These are phyloP conservation scores for Alternaria arbusti DNA, from an alignment of 2,329 filamentous ascomycete species.

Conservation along the genomic window DNA sequence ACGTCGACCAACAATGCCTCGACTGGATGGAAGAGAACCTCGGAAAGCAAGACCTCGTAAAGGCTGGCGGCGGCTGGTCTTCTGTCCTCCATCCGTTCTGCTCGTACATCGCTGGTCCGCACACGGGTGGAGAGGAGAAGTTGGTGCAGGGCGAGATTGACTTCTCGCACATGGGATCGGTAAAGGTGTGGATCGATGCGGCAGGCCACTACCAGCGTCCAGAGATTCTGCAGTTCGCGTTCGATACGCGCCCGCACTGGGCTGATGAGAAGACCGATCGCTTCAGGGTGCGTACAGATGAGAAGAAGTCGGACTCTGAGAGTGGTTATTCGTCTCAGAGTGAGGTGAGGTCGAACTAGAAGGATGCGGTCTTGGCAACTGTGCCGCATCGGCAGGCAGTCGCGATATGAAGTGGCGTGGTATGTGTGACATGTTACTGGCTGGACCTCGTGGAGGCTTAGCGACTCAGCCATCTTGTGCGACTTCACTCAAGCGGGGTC, in stretches of 20 bases:
- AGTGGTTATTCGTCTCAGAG: background rate
- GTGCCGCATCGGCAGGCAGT: background rate
- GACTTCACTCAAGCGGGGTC: background rate
- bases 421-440: background rate
- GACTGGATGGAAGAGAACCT: slow-evolving; percentile 50
- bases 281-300: slow-evolving; percentile 21
- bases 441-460: background rate
- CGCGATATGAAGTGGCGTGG: background rate
- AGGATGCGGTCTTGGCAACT: background rate
- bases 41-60: slow-evolving; percentile 42
- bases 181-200: slow-evolving; percentile 50
- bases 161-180: slow-evolving; percentile 37
- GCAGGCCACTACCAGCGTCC: slow-evolving; percentile 46
- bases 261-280: slow-evolving; percentile 38
- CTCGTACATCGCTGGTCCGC: slow-evolving; percentile 43
- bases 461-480: background rate
- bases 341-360: background rate
- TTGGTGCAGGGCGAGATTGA: slow-evolving; percentile 46
- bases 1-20: slow-evolving; percentile 52
- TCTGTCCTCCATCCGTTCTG: slow-evolving; percentile 47
- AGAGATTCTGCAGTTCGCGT: slow-evolving; percentile 44
- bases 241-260: slow-evolving; percentile 40
- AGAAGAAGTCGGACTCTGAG: slow-evolving; percentile 18
- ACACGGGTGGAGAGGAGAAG: slow-evolving; percentile 43
- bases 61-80: slow-evolving; percentile 46